Evolutionary conservation across 495 filamentous ascomycete species (phyloP).

Genomic region (Aspergillus coremiiformis): DNA sequence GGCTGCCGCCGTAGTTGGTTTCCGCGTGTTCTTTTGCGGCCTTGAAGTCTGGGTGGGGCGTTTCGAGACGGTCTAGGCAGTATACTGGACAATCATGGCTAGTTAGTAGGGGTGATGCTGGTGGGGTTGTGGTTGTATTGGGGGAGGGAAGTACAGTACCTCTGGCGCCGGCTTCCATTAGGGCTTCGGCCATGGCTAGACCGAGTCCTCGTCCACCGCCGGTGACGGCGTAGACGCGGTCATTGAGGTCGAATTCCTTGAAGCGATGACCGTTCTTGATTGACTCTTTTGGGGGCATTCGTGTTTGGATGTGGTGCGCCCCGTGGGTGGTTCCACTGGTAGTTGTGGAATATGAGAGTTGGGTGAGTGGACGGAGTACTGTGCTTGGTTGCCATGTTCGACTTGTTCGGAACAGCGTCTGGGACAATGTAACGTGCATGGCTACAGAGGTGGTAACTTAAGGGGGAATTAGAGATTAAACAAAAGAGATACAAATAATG

Average conservation of each 20-base stretch:
- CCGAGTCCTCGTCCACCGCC: slow-evolving; percentile 58
- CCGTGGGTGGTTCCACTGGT: slow-evolving; percentile 12
- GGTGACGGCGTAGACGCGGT: slow-evolving; percentile 54
- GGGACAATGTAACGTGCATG: slow-evolving; percentile 15
- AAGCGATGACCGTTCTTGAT: slow-evolving; percentile 24
- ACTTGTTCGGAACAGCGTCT: slow-evolving; percentile 9
- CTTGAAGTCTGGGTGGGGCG: slow-evolving; percentile 45
- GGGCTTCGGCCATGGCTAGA: slow-evolving; percentile 57
- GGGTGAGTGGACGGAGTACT: slow-evolving; percentile 1
- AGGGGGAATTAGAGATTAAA: slow-evolving; percentile 5
- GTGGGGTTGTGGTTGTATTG: no score
- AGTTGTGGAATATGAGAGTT: slow-evolving; percentile 7
- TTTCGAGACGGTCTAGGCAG: slow-evolving; percentile 51
- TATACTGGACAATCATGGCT: slow-evolving; percentile 40
- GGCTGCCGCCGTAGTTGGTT: slow-evolving; percentile 42
- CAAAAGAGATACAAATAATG: neutral
- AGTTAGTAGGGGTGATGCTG: neutral
- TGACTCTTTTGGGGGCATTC: slow-evolving; percentile 19
- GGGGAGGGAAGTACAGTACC: slow-evolving; percentile 30
- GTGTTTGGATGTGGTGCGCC: slow-evolving; percentile 30
- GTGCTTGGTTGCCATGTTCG: slow-evolving; percentile 7
- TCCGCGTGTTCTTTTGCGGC: slow-evolving; percentile 42
- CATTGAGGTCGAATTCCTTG: slow-evolving; percentile 48
- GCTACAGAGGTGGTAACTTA: neutral
- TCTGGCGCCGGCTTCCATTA: slow-evolving; percentile 62